These are phyloP conservation scores for Hyaloscypha finlandica DNA, from an alignment of 495 filamentous ascomycete genomes.

Conservation along the genomic window DNA sequence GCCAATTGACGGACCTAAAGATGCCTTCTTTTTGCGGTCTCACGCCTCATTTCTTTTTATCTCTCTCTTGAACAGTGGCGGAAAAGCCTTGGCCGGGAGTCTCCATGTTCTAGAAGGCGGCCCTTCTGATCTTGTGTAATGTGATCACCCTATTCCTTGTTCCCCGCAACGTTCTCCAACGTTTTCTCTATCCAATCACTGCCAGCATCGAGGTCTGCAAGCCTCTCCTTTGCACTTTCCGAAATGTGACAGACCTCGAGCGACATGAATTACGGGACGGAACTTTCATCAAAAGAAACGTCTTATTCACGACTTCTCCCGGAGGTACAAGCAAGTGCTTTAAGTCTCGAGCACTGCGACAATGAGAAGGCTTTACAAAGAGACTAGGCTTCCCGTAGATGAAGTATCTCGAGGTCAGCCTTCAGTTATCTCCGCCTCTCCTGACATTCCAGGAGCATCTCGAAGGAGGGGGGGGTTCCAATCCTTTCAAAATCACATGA, in stretches of 20 bases:
- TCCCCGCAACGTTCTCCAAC: neutral
- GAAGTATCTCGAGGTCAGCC: no score
- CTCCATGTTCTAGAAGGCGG: slow-evolving; percentile 1
- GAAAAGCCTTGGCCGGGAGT: neutral
- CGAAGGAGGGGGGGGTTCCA: no score
- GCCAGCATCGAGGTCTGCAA: neutral
- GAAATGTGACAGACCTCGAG: slow-evolving; percentile 10
- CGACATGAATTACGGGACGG: neutral
- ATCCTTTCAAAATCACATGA: neutral
- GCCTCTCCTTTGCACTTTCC: neutral
- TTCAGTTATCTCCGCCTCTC: neutral
- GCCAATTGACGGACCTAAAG: no score
- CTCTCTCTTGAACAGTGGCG: neutral
- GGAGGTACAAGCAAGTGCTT: neutral
- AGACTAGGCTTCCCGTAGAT: no score
- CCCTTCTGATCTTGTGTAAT: neutral
- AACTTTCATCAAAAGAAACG: neutral
- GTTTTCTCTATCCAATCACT: neutral
- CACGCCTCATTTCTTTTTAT: neutral
- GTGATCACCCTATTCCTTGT: neutral
- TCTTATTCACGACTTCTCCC: neutral
- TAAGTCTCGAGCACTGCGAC: no score
- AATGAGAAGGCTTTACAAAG: no score
- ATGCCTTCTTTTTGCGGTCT: no score
- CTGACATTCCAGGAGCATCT: neutral